These are phyloP conservation scores for Plantago ovata DNA, from an alignment of 257 asterid genomes.

Conservation along the genomic window DNA sequence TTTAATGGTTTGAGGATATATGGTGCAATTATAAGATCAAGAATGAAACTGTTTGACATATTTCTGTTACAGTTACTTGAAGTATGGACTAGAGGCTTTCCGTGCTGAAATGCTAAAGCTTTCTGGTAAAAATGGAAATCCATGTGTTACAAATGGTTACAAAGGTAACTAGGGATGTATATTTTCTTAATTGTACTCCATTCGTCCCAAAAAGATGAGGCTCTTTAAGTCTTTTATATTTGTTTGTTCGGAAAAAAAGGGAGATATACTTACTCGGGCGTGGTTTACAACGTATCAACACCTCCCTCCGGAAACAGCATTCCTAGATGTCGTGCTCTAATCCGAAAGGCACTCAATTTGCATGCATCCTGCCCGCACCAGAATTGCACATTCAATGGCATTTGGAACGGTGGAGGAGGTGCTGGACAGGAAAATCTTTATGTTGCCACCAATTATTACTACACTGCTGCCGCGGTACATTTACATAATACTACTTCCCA, in stretches of 20 bases:
- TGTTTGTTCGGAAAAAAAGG: constrained; percentile 12
- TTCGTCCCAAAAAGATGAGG: too few species aligned
- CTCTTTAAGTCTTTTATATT: too few species aligned
- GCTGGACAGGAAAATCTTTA: constrained; percentile 37
- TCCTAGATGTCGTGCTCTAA: constrained; percentile 24
- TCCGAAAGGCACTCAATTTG: constrained; percentile 17
- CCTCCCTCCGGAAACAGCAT: constrained; percentile 33
- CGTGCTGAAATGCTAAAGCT: constrained; percentile 42
- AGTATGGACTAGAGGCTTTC: constrained; percentile 46
- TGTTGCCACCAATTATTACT: constrained; percentile 37
- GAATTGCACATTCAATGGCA: constrained; percentile 45
- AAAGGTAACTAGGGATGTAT: constrained; percentile 19
- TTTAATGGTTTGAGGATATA: too few species aligned
- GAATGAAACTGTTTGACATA: too few species aligned
- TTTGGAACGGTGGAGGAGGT: constrained; percentile 70
- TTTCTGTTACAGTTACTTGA: constrained; percentile 36
- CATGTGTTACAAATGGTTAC: constrained; percentile 43
- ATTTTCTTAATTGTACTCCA: too few species aligned
- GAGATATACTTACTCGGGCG: constrained; percentile 31
- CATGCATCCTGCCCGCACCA: constrained; percentile 31
- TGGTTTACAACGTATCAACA: constrained; percentile 32
- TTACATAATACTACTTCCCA: neutral
- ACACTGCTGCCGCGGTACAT: constrained; percentile 36
- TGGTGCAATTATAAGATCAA: too few species aligned
- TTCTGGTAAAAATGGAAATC: constrained; percentile 32